A percentile compares a stretch with the other conserved stretches of the same genome.
Evolutionary conservation across 116 monocot genomes (phyloP).

Genomic region (Zostera marina): DNA sequence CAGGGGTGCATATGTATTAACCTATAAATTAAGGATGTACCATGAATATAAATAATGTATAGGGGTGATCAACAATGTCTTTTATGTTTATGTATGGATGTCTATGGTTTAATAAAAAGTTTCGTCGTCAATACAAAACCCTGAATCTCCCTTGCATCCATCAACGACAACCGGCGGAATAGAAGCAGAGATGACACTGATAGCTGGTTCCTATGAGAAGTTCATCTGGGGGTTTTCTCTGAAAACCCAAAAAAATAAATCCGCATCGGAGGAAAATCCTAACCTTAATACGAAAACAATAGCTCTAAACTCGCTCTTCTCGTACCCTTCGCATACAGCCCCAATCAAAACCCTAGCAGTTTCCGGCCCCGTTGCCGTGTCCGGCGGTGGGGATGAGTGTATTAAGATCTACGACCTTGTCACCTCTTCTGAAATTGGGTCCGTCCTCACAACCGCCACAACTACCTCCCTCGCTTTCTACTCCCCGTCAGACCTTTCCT

Average conservation of each 20-base stretch:
- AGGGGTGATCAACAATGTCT: too few species aligned
- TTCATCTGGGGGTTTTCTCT: conserved; percentile 93
- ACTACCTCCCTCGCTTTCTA: conserved; percentile 60
- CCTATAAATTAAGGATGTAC: too few species aligned
- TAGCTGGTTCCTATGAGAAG: conserved; percentile 93
- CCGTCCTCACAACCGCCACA: conserved; percentile 39
- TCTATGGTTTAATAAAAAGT: too few species aligned
- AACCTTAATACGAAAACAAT: conserved; percentile 10
- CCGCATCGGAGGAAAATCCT: background rate
- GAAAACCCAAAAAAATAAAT: conserved; percentile 24
- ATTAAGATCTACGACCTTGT: conserved; percentile 81
- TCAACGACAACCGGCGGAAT: background rate
- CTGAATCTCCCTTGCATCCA: background rate
- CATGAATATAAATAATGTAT: too few species aligned
- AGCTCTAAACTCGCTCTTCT: conserved; percentile 53
- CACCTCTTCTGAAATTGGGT: conserved; percentile 46
- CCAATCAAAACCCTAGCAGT: conserved; percentile 67
- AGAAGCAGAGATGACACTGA: conserved; percentile 30
- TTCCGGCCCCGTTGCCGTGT: conserved; percentile 56
- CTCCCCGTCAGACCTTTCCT: conserved; percentile 26
- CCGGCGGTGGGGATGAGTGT: conserved; percentile 72
- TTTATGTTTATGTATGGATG: too few species aligned
- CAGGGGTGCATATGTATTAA: too few species aligned
- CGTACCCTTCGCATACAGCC: conserved; percentile 62
- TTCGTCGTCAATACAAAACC: background rate